phyloP scores from a whole-genome alignment of 2,329 filamentous ascomycete species.

The Ophiosphaerella herpotricha region DNA sequence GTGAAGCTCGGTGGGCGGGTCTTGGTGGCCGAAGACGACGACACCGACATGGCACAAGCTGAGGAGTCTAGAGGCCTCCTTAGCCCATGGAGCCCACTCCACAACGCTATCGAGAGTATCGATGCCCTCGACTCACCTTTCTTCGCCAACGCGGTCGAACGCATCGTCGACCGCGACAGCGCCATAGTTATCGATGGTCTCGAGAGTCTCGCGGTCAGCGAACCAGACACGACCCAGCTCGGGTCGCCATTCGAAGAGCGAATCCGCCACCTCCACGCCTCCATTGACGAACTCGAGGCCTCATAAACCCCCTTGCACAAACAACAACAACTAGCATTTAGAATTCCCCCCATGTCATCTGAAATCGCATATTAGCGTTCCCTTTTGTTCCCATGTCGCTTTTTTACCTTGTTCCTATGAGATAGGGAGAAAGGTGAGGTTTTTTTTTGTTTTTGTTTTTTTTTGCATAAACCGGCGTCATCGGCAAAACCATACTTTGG shows the following conservation, averaged over 20 bases:
- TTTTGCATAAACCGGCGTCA: slow-evolving; percentile 27
- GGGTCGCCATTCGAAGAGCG: slow-evolving; percentile 36
- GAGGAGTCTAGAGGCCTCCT: slow-evolving; percentile 37
- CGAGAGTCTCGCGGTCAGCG: slow-evolving; percentile 19
- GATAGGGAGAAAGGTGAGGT: too few relatives aligned
- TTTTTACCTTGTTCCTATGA: slow-evolving; percentile 1
- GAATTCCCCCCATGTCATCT: slow-evolving; percentile 14
- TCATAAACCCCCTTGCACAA: slow-evolving; percentile 8
- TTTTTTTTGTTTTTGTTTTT: neutral
- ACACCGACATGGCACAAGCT: slow-evolving; percentile 23
- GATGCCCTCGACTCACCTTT: slow-evolving; percentile 25
- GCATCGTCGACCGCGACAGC: slow-evolving; percentile 45
- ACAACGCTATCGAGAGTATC: slow-evolving; percentile 24
- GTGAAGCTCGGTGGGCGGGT: slow-evolving; percentile 81
- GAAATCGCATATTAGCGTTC: slow-evolving; percentile 11
- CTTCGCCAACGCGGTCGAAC: slow-evolving; percentile 16
- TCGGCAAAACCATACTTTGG: slow-evolving; percentile 29
- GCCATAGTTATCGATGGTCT: slow-evolving; percentile 42
- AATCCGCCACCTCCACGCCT: slow-evolving; percentile 27
- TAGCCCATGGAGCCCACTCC: slow-evolving; percentile 44
- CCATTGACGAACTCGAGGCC: slow-evolving; percentile 24
- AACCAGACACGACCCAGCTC: slow-evolving; percentile 23
- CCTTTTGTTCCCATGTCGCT: neutral
- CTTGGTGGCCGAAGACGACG: slow-evolving; percentile 69
- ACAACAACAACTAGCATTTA: neutral